Conservation (phyloP, 2,329 filamentous ascomycete species). For the Sclerotinia sclerotiorum region DNA sequence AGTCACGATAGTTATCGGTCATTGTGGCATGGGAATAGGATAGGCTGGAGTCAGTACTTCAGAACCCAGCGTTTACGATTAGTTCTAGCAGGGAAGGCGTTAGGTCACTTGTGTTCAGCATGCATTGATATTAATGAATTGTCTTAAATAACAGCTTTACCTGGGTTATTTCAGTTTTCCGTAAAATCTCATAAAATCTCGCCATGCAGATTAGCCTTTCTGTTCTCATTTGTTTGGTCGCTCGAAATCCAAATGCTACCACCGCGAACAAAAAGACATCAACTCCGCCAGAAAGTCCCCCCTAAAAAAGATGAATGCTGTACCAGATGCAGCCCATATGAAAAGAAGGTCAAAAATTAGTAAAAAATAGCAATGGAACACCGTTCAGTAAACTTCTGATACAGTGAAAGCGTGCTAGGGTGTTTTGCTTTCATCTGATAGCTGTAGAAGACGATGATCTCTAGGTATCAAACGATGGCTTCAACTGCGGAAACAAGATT, state of each 20-base stretch:
- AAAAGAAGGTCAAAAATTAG: background rate
- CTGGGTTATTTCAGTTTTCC: background rate
- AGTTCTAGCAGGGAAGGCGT: background rate
- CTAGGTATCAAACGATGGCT: background rate
- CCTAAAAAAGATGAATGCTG: background rate
- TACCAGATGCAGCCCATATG: background rate
- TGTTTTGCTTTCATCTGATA: background rate
- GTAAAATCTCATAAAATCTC: background rate
- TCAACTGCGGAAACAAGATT: background rate
- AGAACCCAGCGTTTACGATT: too few species aligned
- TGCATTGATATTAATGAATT: constrained; percentile 7
- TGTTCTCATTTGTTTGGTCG: background rate
- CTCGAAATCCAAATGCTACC: background rate
- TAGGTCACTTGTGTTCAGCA: constrained; percentile 5
- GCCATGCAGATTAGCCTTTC: background rate
- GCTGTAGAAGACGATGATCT: background rate
- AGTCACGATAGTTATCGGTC: background rate
- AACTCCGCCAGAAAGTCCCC: background rate
- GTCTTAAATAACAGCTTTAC: background rate
- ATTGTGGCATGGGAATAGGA: background rate
- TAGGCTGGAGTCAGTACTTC: background rate
- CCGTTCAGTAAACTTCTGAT: background rate
- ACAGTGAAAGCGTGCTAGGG: background rate
- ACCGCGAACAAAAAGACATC: background rate
- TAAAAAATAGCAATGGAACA: background rate